These are phyloP conservation scores for Thelephora aurantiotincta DNA, from an alignment of 768 basidiomycete species.

Conservation along the genomic window DNA sequence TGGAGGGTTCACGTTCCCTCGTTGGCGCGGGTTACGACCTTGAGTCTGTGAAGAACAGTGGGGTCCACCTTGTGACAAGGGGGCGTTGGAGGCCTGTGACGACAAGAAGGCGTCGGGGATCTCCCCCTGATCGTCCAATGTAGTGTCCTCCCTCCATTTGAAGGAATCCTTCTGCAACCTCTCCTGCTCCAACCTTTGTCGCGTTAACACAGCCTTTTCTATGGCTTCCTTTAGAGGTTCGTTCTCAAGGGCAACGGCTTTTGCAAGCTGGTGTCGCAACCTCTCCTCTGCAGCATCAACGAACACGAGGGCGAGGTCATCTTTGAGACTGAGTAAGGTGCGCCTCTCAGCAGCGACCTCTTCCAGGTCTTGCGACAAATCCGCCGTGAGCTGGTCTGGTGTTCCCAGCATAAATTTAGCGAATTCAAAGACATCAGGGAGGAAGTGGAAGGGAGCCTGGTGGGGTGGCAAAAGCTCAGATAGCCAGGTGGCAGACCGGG, in stretches of 20 bases:
- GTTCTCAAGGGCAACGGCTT: constrained; percentile 64
- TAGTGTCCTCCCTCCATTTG: constrained; percentile 13
- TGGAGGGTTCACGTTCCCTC: constrained; percentile 74
- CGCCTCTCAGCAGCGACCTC: constrained; percentile 62
- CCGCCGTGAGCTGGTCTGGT: constrained; percentile 64
- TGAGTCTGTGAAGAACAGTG: constrained; percentile 11
- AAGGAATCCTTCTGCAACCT: constrained; percentile 15
- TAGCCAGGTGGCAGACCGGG: constrained; percentile 86
- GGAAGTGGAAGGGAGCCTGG: constrained; percentile 90
- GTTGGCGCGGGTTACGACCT: constrained; percentile 39
- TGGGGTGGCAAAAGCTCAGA: constrained; percentile 85
- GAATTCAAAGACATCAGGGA: constrained; percentile 79
- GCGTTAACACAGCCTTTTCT: constrained; percentile 44
- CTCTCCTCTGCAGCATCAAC: constrained; percentile 67
- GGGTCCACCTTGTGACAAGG: not conserved
- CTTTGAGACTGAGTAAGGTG: constrained; percentile 48
- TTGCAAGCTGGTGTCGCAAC: constrained; percentile 66
- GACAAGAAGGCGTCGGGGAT: constrained; percentile 47
- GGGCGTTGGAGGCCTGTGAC: constrained; percentile 15
- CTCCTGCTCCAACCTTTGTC: constrained; percentile 33
- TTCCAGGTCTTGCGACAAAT: constrained; percentile 59
- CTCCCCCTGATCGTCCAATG: constrained; percentile 17
- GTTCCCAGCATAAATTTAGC: constrained; percentile 96
- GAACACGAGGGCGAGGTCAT: constrained; percentile 67
- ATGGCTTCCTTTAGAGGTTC: constrained; percentile 48